Evolutionary conservation across 176 grass and related monocot species (phyloP).

Genomic region (Themeda triandra): DNA sequence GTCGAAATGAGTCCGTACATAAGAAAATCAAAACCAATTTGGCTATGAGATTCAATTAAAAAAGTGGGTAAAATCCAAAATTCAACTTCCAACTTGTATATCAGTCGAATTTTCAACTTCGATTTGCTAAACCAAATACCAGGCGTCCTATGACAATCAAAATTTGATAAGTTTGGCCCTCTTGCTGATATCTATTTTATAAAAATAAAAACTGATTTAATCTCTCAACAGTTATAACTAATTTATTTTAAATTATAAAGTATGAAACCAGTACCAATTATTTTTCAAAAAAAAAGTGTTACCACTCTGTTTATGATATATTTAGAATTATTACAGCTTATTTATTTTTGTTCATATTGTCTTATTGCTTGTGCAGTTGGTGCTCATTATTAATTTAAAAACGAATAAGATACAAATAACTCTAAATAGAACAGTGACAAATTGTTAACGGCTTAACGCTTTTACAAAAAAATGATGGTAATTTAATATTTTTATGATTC

Average conservation of each 20-base stretch:
- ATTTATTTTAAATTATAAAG: no score
- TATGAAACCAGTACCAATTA: no score
- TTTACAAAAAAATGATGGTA: no score
- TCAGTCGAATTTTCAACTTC: not conserved
- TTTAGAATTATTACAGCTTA: not conserved
- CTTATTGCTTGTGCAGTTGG: not conserved
- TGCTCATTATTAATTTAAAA: not conserved
- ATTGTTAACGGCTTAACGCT: no score
- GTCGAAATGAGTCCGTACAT: not conserved
- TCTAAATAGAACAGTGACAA: no score
- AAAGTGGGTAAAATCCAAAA: not conserved
- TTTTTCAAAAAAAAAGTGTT: not conserved
- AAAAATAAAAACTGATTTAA: not conserved
- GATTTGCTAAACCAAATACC: not conserved
- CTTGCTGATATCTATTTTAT: no score
- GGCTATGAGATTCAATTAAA: not conserved
- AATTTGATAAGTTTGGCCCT: not conserved
- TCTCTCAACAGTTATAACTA: not conserved
- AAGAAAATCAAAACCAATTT: not conserved
- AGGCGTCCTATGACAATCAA: not conserved
- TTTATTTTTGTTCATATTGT: not conserved
- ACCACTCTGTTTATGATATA: no score
- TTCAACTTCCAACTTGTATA: not conserved
- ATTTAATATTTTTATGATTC: no score
- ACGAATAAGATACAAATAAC: no score